Percentiles rank a stretch among this genome's conserved stretches.
Evolutionary conservation across 2,329 filamentous ascomycete genomes (phyloP).

Genomic region (Amylocarpus encephaloides): DNA sequence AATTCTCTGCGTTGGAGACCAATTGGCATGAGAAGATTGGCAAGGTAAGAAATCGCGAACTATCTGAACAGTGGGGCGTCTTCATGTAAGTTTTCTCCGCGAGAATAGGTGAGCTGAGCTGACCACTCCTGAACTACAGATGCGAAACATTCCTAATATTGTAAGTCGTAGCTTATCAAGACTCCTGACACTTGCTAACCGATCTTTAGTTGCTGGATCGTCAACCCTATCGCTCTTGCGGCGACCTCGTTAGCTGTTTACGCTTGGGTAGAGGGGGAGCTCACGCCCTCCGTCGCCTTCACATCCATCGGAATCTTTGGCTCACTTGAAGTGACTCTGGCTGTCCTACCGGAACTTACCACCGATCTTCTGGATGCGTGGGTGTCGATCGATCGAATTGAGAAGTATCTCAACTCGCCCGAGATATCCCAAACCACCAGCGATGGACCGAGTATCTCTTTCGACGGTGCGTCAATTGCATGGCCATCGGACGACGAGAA

Average conservation of each 20-base stretch:
- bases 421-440: slow-evolving; percentile 52
- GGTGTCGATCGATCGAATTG: slow-evolving; percentile 66
- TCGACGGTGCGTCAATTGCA: slow-evolving; percentile 62
- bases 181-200: slow-evolving; percentile 1
- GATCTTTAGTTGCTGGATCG: slow-evolving; percentile 54
- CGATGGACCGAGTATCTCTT: slow-evolving; percentile 53
- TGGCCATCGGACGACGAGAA: slow-evolving; percentile 67
- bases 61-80: slow-evolving; percentile 58
- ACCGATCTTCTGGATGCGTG: slow-evolving; percentile 65
- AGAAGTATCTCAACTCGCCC: slow-evolving; percentile 61
- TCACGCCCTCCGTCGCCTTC: slow-evolving; percentile 70
- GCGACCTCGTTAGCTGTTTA: slow-evolving; percentile 66
- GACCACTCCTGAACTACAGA: slow-evolving; percentile 6
- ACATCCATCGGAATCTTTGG: slow-evolving; percentile 71
- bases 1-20: slow-evolving; percentile 69
- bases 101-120: background rate
- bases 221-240: slow-evolving; percentile 66
- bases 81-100: slow-evolving; percentile 39
- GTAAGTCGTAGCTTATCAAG: slow-evolving; percentile 8
- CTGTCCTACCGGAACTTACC: slow-evolving; percentile 65
- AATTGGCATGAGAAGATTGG: slow-evolving; percentile 70
- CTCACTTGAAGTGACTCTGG: slow-evolving; percentile 64
- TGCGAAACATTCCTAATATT: slow-evolving; percentile 56
- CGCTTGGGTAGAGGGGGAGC: slow-evolving; percentile 52
- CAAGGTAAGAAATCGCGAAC: slow-evolving; percentile 58